Evolutionary conservation across 495 filamentous ascomycete genomes (phyloP).

Genomic region (Daldinia grandis): DNA sequence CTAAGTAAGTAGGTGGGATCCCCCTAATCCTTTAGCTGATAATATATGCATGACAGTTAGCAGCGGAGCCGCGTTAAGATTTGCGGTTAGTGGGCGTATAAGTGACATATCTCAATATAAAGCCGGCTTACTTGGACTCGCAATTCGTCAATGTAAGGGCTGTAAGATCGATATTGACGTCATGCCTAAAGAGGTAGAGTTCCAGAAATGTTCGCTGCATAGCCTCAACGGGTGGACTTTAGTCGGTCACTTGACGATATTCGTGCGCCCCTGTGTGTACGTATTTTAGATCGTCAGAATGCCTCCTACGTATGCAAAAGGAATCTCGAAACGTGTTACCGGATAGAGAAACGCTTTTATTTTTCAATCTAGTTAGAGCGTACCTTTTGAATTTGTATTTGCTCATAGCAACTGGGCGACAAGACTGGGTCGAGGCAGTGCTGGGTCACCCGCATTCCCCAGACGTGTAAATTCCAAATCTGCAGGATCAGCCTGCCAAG

Average conservation of each 20-base stretch:
- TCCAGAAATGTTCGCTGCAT: slow-evolving; percentile 24
- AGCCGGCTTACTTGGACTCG: neutral
- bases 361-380: neutral
- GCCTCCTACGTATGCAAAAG: neutral
- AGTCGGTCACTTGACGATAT: neutral
- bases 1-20: neutral
- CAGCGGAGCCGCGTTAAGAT: neutral
- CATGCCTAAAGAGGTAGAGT: slow-evolving; percentile 25
- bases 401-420: slow-evolving; percentile 15
- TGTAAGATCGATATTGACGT: slow-evolving; percentile 4
- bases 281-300: neutral
- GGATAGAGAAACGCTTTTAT: slow-evolving; percentile 15
- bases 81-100: neutral
- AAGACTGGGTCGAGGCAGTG: slow-evolving; percentile 28
- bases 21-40: too few species aligned
- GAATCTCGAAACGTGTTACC: slow-evolving; percentile 10
- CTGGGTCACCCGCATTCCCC: slow-evolving; percentile 18
- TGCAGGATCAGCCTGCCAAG: slow-evolving; percentile 3
- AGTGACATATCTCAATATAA: neutral
- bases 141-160: neutral
- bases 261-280: neutral
- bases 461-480: slow-evolving; percentile 1
- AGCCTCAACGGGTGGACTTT: neutral
- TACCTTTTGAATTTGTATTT: neutral
- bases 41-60: neutral